Percentiles rank a stretch among this genome's conserved stretches.
Conservation (phyloP, 495 filamentous ascomycete species). For the Parachaetomium inaequale region DNA sequence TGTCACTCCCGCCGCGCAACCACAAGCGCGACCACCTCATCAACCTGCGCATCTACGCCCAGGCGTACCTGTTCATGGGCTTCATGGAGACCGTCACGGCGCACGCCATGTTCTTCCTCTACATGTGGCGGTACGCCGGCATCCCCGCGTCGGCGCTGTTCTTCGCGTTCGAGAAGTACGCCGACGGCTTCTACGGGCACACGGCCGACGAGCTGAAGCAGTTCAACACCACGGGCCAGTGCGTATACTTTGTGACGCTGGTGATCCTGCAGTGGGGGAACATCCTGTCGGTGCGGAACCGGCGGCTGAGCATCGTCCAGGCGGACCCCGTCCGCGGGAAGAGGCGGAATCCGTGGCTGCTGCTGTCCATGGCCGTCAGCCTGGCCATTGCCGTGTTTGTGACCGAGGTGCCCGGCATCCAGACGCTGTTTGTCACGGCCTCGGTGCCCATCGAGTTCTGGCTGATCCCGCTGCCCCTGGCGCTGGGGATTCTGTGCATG, state of each 20-base stretch:
- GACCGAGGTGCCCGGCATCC: conserved; percentile 47
- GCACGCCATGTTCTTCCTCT: too few species aligned
- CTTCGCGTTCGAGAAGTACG: too few species aligned
- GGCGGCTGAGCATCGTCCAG: too few species aligned
- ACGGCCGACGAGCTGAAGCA: conserved; percentile 33
- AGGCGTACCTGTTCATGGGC: conserved; percentile 51
- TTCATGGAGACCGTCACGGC: too few species aligned
- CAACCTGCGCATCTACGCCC: conserved; percentile 49
- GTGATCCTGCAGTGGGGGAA: too few species aligned
- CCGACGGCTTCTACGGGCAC: too few species aligned
- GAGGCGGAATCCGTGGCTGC: conserved; percentile 50
- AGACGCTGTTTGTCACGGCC: conserved; percentile 47
- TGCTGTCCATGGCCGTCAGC: conserved; percentile 41
- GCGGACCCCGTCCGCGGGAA: conserved; percentile 49
- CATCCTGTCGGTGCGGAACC: too few species aligned
- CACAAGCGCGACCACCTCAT: conserved; percentile 39
- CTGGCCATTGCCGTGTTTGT: conserved; percentile 52
- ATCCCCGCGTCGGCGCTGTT: too few species aligned
- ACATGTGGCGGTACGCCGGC: too few species aligned
- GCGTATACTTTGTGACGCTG: conserved; percentile 33
- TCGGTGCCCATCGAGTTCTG: conserved; percentile 50
- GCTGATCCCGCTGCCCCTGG: conserved; percentile 49
- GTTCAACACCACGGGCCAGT: conserved; percentile 38
- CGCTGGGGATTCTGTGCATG: conserved; percentile 47
- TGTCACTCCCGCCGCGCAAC: conserved; percentile 30